Conservation (phyloP, 2,329 filamentous ascomycete genomes). For the Aspergillus melleus region DNA sequence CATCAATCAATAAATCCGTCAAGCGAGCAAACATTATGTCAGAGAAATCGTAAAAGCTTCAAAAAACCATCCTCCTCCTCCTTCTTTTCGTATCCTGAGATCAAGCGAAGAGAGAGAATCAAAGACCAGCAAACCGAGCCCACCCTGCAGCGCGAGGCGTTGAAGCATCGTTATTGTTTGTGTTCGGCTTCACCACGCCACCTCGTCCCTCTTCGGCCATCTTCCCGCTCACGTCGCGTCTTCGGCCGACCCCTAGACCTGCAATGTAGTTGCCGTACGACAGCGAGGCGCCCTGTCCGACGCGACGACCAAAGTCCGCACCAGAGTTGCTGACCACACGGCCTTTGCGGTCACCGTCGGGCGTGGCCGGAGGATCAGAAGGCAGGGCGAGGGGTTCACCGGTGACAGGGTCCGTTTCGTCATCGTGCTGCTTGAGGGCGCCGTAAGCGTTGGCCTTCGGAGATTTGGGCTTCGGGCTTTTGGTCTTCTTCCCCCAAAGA, state of each 20-base stretch:
- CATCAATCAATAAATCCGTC: neutral
- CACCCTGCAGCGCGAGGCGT: slow-evolving; percentile 43
- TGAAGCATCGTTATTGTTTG: slow-evolving; percentile 11
- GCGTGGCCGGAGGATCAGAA: slow-evolving; percentile 12
- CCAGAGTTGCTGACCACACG: slow-evolving; percentile 47
- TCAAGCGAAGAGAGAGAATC: slow-evolving; percentile 1
- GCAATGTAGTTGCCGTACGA: slow-evolving; percentile 47
- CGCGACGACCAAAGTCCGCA: slow-evolving; percentile 32
- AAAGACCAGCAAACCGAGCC: slow-evolving; percentile 49
- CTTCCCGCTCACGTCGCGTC: slow-evolving; percentile 50
- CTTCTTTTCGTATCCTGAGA: neutral
- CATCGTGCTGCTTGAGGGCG: slow-evolving; percentile 31
- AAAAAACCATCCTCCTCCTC: neutral
- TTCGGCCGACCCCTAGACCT: slow-evolving; percentile 45
- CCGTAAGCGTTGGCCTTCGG: slow-evolving; percentile 37
- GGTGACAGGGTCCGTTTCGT: slow-evolving; percentile 8
- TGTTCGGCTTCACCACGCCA: slow-evolving; percentile 20
- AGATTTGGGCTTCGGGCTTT: slow-evolving; percentile 33
- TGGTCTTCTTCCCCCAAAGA: slow-evolving; percentile 28
- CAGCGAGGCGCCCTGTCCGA: slow-evolving; percentile 31
- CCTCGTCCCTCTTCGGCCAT: slow-evolving; percentile 48
- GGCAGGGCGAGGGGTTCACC: slow-evolving; percentile 6
- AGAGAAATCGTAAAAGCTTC: neutral
- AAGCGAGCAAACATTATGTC: neutral
- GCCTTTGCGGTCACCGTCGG: slow-evolving; percentile 42